Evolutionary conservation across 192 early-diverging fungal genomes (phyloP).

Genomic region (Borealophlyctis nickersoniae): DNA sequence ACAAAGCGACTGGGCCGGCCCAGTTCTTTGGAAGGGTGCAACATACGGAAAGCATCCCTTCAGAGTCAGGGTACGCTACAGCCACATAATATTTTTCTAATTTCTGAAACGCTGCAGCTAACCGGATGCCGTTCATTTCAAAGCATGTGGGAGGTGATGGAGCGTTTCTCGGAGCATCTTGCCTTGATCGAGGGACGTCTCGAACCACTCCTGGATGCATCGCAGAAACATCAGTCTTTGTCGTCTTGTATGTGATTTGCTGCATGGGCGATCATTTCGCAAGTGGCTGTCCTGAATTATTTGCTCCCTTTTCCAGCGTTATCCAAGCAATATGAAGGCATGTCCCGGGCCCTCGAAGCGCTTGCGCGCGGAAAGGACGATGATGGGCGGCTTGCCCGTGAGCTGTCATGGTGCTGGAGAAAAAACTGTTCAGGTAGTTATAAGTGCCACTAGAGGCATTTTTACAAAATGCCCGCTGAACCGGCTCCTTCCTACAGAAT

Average conservation of each 20-base stretch:
- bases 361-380: conserved; percentile 16
- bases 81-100: too few relatives aligned
- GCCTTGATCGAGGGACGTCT: conserved; percentile 17
- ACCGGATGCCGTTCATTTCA: not conserved
- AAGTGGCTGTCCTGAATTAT: too few relatives aligned
- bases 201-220: conserved; percentile 13
- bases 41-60: not conserved
- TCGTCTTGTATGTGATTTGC: not conserved
- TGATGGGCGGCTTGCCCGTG: conserved; percentile 10
- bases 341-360: conserved; percentile 12
- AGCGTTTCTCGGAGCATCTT: conserved; percentile 21
- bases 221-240: conserved; percentile 5
- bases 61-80: not conserved
- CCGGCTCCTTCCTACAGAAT: too few relatives aligned
- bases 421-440: conserved; percentile 18
- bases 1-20: too few relatives aligned
- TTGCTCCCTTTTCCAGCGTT: too few relatives aligned
- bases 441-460: not conserved
- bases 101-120: not conserved
- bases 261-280: too few relatives aligned
- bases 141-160: conserved; percentile 12
- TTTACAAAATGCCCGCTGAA: not conserved
- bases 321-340: not conserved
- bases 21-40: conserved; percentile 17
- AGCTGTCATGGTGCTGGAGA: conserved; percentile 25